Base-by-base conservation (phyloP, 1,284 basidiomycete species). In the Trichosporon asahii region DNA sequence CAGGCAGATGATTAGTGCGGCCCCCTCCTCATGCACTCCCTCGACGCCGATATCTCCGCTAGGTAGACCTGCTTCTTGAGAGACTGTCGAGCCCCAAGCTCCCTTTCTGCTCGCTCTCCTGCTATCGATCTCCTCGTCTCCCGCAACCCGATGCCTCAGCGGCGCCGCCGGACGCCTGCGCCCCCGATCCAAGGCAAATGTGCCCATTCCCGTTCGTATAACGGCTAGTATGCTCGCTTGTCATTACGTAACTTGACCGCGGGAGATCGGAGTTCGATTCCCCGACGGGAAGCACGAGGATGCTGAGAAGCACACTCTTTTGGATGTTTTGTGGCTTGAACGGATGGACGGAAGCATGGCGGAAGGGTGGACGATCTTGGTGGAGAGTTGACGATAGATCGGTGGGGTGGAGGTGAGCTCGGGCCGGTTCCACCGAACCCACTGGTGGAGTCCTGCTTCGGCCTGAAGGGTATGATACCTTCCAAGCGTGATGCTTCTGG, bases 231-330 rank as follows among this genome's bases (percentile, higher is more conserved):
- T 53, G 49, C 49, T 53, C 49, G 49, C 49, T 53, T 53, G 49
- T 53, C 49, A 53, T 53, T 53, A 53, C 49, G 49, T 53, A 53
- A 53, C 49, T 53, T 53, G 49, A 53, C 49, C 49, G 49, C 49
- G 49, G 49, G 49, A 53, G 49, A 53, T 53, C 49, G 49, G 49
- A 53, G 49, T 53, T 60, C 29, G 55, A 29, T 27, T 27, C 55
- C 15, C 55, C 29, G 55, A 31, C 55, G 27, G 27, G 55, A 60
- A 60, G 55, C 55, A 27, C 55, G 18, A 23, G 23, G 27, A 60
- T 27, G 55, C 55, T 23, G 55, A 27, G 27, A 60, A 25, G 49
- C 49, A 9, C 18, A n/a, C 15, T 53, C 49, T 53, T 53, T 53
- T 53, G 49, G 23, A 25, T 18, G 15, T 53, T 53, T 53, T 53